Evolutionary conservation across 1,284 basidiomycete species (phyloP), one percentile per base, ranked within the genome.

Genomic region (Ceratobasidium papillatum): DNA sequence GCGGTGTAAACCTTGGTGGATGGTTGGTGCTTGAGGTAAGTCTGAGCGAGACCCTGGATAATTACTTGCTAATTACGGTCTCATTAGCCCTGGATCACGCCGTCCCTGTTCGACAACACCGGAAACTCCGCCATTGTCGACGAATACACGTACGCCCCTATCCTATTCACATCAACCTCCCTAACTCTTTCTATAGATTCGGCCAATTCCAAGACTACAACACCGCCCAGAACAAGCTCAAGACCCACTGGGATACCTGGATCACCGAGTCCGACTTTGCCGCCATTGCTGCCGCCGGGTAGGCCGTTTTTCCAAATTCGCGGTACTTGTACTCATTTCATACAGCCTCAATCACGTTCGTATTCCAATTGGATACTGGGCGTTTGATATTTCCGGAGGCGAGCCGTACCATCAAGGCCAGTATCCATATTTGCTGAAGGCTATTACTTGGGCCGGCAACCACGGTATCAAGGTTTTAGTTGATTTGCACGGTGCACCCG

Each of bases 301-400:
- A 59, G 43, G 63, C n/a, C 17, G 14, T 12, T 45, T 1, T 8
- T 17, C 36, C n/a, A 25, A 9, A 17, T 38, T n/a, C 30, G 5
- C 32, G 14, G 8, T 22, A 27, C 11, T 65, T 71, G 1, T 51
- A 30, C 47, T 65, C 30, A 69, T n/a, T 38, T 45, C 17, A 19
- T 51, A 1, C 72, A 75, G 45, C 7, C 52, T 78, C 32, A 77
- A 77, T 49, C 72, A 75, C 59, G 74, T 76, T 38, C 65, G 74
- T 47, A 83, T 98, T 49, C 95, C 95, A 1, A 93, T 98, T 77
- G 94, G 94, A 27, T 95, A 91, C 81, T 98, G 96, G 96, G 95
- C 95, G 0, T 95, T 94, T 78, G 93, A 96, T 69, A 89, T 93
- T 27, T 87, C 87, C 19, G 84, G 84, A 3, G 94, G 91, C 9